Conservation (phyloP, 371 early-diverging fungal species). For the Catenaria anguillulae region DNA sequence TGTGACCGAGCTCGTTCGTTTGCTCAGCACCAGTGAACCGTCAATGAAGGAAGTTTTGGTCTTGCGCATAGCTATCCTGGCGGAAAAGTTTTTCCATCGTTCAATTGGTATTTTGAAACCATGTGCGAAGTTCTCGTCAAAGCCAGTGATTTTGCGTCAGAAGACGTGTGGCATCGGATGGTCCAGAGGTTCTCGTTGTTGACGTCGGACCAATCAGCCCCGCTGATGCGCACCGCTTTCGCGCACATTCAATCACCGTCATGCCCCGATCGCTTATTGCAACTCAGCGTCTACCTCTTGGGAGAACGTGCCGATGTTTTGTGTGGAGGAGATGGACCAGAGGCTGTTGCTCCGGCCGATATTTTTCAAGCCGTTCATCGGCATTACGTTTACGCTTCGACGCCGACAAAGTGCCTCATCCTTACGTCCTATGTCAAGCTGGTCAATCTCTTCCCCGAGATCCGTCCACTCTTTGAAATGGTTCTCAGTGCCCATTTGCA, state of each 20-base stretch:
- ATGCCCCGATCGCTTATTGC: constrained; percentile 85
- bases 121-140: constrained; percentile 85
- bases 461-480: constrained; percentile 65
- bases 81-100: constrained; percentile 91
- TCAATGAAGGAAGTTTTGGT: constrained; percentile 91
- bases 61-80: constrained; percentile 90
- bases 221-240: constrained; percentile 72
- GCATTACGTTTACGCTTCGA: constrained; percentile 65
- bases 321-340: constrained; percentile 32
- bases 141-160: constrained; percentile 87
- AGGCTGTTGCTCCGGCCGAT: constrained; percentile 66
- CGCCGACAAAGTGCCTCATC: constrained; percentile 63
- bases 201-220: constrained; percentile 27
- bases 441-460: constrained; percentile 89
- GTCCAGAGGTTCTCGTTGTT: constrained; percentile 78
- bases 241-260: constrained; percentile 60
- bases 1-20: constrained; percentile 76
- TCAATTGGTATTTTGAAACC: constrained; percentile 95
- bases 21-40: constrained; percentile 73
- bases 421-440: constrained; percentile 88
- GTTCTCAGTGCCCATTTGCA: constrained; percentile 73
- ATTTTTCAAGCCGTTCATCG: constrained; percentile 84
- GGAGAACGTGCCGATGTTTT: constrained; percentile 94
- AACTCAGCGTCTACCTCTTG: constrained; percentile 86
- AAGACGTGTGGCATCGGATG: constrained; percentile 93